Conservation (phyloP, 1,284 basidiomycete genomes). For the Cronartium quercuum region DNA sequence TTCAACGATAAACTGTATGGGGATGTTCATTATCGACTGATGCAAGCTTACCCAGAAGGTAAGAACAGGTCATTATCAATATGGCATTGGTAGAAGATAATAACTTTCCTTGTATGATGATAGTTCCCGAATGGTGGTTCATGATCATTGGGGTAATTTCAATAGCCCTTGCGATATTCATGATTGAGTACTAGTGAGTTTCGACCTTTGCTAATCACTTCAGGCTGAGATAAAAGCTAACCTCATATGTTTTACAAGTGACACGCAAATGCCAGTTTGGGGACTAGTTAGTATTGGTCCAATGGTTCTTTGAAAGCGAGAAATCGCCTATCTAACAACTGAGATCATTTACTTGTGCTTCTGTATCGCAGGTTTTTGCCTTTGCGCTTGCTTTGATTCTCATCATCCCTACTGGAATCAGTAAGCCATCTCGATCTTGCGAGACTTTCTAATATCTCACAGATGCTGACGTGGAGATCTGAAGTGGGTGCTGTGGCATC, state of each 20-base stretch:
- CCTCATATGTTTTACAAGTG: background rate
- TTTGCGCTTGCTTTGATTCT: conserved; percentile 13
- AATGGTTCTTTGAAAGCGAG: too few relatives aligned
- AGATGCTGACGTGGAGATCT: background rate
- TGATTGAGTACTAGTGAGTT: conserved; percentile 41
- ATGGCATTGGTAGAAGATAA: too few relatives aligned
- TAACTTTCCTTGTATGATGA: too few relatives aligned
- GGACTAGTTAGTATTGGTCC: conserved; percentile 25
- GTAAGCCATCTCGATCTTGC: background rate
- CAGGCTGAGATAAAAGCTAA: background rate
- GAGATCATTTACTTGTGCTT: background rate
- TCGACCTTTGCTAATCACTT: too few relatives aligned
- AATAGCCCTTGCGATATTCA: conserved; percentile 44
- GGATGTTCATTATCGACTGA: conserved; percentile 49
- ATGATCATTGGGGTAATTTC: conserved; percentile 44
- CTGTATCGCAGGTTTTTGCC: conserved; percentile 5
- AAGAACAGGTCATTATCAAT: too few relatives aligned
- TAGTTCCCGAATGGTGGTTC: conserved; percentile 49
- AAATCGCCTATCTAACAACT: too few relatives aligned
- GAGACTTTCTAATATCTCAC: background rate
- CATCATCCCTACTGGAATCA: conserved; percentile 26
- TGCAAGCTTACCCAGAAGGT: conserved; percentile 47
- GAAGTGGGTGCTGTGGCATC: conserved; percentile 29
- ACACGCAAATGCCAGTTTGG: conserved; percentile 35
- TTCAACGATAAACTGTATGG: too few relatives aligned